A percentile compares a stretch with the other conserved stretches of the same genome.
phyloP scores from a whole-genome alignment of 2,329 filamentous ascomycete genomes.

The Calonectria fujianensis region DNA sequence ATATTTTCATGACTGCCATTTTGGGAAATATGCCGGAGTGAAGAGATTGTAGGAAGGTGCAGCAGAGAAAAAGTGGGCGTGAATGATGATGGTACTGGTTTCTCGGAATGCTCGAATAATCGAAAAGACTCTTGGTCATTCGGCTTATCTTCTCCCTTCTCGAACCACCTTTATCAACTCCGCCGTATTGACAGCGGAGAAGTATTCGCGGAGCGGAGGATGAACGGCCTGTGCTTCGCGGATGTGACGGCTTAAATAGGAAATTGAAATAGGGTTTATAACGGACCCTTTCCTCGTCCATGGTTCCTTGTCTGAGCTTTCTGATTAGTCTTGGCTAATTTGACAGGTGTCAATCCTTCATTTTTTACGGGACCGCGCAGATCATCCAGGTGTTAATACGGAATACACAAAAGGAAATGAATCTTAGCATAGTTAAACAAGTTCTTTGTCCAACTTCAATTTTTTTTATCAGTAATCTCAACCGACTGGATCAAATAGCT shows the following conservation, averaged over 20 bases:
- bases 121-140: not conserved
- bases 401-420: not conserved
- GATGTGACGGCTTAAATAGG: not conserved
- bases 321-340: slow-evolving; percentile 3
- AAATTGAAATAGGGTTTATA: slow-evolving; percentile 12
- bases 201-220: not conserved
- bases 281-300: slow-evolving; percentile 5
- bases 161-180: not conserved
- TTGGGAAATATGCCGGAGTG: not conserved
- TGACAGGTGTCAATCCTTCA: not conserved
- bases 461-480: not conserved
- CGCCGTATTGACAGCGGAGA: not conserved
- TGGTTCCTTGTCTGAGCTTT: not conserved
- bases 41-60: not conserved
- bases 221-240: not conserved
- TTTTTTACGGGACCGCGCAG: slow-evolving; percentile 1
- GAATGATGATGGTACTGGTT: not conserved
- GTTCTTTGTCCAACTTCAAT: not conserved
- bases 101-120: not conserved
- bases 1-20: slow-evolving; percentile 22
- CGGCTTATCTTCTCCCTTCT: not conserved
- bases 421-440: not conserved
- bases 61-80: too few relatives aligned
- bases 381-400: not conserved
- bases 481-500: too few relatives aligned